Percentiles rank a stretch among this genome's conserved stretches.
These are phyloP conservation scores for Phlyctochytrium arcticum DNA, from an alignment of 192 early-diverging fungal species.

Conservation along the genomic window DNA sequence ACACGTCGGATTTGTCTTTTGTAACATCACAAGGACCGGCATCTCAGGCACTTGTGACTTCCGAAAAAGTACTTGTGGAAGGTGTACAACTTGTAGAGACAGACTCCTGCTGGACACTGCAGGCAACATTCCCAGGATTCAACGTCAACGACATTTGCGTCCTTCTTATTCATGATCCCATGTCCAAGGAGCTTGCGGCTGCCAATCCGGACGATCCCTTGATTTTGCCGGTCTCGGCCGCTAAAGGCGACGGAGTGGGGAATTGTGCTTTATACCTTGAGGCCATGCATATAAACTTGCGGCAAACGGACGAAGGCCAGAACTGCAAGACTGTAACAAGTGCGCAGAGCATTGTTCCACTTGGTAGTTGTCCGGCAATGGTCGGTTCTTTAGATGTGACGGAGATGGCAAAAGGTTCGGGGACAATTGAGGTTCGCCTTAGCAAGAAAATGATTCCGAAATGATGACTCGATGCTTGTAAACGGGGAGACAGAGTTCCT, in stretches of 20 bases:
- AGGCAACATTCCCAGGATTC: neutral
- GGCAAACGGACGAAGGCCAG: neutral
- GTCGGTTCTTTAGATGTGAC: neutral
- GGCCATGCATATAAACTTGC: neutral
- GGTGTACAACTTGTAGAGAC: neutral
- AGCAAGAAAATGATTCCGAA: too few relatives aligned
- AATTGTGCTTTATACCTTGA: slow-evolving; percentile 3
- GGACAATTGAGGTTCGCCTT: too few relatives aligned
- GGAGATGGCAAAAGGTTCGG: neutral
- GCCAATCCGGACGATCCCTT: neutral
- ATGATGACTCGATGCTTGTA: too few relatives aligned
- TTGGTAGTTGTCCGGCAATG: neutral
- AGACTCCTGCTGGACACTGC: neutral
- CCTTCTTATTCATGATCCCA: neutral
- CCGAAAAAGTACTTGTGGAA: neutral
- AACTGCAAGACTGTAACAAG: neutral
- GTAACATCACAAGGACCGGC: too few relatives aligned
- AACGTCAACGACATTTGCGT: neutral
- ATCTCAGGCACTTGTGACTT: neutral
- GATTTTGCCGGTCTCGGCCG: neutral
- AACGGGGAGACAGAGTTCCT: too few relatives aligned
- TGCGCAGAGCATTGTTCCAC: neutral
- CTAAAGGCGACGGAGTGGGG: neutral
- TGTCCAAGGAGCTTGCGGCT: too few relatives aligned
- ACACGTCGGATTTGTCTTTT: too few relatives aligned